phyloP scores from a whole-genome alignment of 108 stramenopile species.

The Nitzschia sp. region DNA sequence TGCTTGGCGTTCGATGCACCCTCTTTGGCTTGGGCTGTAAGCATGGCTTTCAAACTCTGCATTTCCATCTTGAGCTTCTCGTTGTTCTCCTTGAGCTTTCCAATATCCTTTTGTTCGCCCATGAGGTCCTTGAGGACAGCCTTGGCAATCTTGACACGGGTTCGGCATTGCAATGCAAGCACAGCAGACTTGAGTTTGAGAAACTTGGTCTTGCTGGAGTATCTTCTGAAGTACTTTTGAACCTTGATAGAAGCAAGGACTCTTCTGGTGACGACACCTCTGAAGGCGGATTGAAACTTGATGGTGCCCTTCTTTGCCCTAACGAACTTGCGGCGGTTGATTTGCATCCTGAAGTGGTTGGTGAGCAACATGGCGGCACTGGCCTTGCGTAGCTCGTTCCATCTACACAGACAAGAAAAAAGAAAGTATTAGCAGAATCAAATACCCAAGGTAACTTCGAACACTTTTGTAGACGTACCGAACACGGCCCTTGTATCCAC shows the following conservation, averaged over 20 bases:
- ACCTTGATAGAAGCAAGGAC: slow-evolving; percentile 62
- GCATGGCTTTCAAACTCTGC: slow-evolving; percentile 89
- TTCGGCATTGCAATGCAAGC: slow-evolving; percentile 73
- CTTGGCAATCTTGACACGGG: slow-evolving; percentile 60
- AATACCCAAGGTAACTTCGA: too few species aligned
- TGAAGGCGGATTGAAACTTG: slow-evolving; percentile 69
- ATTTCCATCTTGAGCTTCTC: slow-evolving; percentile 89
- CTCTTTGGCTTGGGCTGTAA: slow-evolving; percentile 80
- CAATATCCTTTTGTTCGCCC: slow-evolving; percentile 84
- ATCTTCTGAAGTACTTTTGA: slow-evolving; percentile 57
- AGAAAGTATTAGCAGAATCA: background rate
- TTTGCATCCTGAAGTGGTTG: slow-evolving; percentile 75
- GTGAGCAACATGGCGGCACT: slow-evolving; percentile 79
- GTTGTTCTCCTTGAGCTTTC: slow-evolving; percentile 82
- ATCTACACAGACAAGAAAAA: slow-evolving; percentile 37
- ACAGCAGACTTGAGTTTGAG: slow-evolving; percentile 64
- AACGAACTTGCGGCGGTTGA: slow-evolving; percentile 52
- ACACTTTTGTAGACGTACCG: slow-evolving; percentile 39
- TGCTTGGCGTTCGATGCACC: slow-evolving; percentile 59
- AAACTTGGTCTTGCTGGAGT: slow-evolving; percentile 34
- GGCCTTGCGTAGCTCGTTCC: slow-evolving; percentile 78
- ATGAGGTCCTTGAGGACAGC: slow-evolving; percentile 56
- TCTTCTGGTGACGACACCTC: slow-evolving; percentile 59
- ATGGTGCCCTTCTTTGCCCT: slow-evolving; percentile 57
- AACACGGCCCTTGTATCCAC: slow-evolving; percentile 80